Percentiles rank a stretch among this genome's conserved stretches.
Evolutionary conservation across 2,329 filamentous ascomycete species (phyloP).

Genomic region (Aspergillus piperis): DNA sequence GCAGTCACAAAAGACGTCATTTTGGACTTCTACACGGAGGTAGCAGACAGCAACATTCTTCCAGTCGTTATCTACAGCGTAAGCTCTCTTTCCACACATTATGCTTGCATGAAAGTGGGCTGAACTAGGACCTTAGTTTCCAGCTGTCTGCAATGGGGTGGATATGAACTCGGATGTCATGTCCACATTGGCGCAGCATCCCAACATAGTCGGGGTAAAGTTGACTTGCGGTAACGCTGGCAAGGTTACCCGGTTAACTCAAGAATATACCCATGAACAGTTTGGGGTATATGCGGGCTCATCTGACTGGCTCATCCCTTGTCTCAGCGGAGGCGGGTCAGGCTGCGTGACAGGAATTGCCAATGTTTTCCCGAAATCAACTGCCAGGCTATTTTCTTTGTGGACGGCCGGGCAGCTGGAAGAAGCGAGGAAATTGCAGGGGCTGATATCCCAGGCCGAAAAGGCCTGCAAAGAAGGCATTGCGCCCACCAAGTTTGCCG

Average conservation of each 20-base stretch:
- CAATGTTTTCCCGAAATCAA: conserved; percentile 50
- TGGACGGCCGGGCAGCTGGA: conserved; percentile 43
- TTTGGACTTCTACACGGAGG: conserved; percentile 40
- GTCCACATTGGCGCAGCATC: conserved; percentile 56
- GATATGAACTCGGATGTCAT: conserved; percentile 62
- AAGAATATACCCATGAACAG: conserved; percentile 40
- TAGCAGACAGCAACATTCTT: conserved; percentile 40
- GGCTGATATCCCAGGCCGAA: conserved; percentile 50
- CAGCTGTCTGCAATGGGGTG: conserved; percentile 41
- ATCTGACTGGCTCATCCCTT: conserved; percentile 48
- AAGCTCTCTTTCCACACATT: conserved; percentile 14
- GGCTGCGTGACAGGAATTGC: conserved; percentile 52
- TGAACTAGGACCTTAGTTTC: conserved; percentile 25
- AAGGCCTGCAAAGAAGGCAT: conserved; percentile 55
- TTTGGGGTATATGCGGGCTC: conserved; percentile 50
- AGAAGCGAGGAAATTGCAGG: conserved; percentile 46
- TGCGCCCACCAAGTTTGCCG: conserved; percentile 50
- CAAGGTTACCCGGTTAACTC: conserved; percentile 62
- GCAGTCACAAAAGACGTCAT: conserved; percentile 38
- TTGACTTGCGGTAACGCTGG: conserved; percentile 73
- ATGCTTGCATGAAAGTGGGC: neutral
- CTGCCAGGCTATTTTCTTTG: conserved; percentile 44
- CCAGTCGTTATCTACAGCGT: conserved; percentile 51
- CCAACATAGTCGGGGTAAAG: conserved; percentile 70
- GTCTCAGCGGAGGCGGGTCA: conserved; percentile 42